Percentiles rank a stretch among this genome's conserved stretches.
Evolutionary conservation across 495 filamentous ascomycete species (phyloP).

Genomic region (Aspergillus sclerotiicarbonarius): DNA sequence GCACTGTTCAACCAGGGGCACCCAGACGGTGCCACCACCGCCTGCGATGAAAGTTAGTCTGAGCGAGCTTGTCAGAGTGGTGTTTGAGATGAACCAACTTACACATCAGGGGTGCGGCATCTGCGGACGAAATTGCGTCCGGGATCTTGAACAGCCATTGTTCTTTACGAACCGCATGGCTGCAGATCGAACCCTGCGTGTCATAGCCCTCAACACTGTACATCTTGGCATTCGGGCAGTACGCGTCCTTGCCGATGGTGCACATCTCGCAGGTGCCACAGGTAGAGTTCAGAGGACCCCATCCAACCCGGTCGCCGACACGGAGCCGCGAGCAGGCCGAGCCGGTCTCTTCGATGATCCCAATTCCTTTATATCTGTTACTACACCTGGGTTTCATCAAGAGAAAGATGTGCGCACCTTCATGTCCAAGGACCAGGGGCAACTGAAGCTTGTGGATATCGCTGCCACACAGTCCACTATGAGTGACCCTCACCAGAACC

Average conservation of each 20-base stretch:
- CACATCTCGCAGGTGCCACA: constrained; percentile 57
- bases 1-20: constrained; percentile 54
- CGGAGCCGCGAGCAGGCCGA: constrained; percentile 52
- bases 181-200: constrained; percentile 8
- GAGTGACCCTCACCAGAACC: constrained; percentile 74
- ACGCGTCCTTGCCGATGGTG: constrained; percentile 47
- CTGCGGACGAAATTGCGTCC: constrained; percentile 38
- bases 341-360: constrained; percentile 68
- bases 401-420: constrained; percentile 25
- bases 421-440: constrained; percentile 79
- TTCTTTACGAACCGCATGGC: constrained; percentile 19
- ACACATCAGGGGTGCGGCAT: constrained; percentile 72
- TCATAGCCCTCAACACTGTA: constrained; percentile 42
- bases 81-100: too few species aligned
- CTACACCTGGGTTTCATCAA: too few species aligned
- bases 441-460: constrained; percentile 67
- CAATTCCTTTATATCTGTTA: constrained; percentile 50
- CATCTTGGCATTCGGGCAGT: constrained; percentile 45
- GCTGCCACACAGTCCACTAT: constrained; percentile 72
- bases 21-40: constrained; percentile 67
- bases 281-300: not conserved
- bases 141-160: constrained; percentile 69
- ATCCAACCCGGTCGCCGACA: constrained; percentile 62
- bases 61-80: too few species aligned
- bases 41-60: too few species aligned